Evolutionary conservation across 2,329 filamentous ascomycete genomes (phyloP).

Genomic region (Alternaria gansuensis): DNA sequence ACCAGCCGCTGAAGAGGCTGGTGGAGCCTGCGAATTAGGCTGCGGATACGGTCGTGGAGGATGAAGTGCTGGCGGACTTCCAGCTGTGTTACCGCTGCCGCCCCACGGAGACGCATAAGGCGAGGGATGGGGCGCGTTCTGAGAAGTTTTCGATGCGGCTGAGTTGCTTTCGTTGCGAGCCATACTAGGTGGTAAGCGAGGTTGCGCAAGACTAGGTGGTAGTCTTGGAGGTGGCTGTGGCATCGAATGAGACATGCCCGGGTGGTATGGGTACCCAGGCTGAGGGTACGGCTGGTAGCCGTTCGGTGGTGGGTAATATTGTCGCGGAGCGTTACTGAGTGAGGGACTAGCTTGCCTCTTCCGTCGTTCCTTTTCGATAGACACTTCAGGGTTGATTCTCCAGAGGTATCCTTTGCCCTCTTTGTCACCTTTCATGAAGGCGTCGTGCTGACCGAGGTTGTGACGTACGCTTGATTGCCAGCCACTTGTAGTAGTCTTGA

Average conservation of each 20-base stretch:
- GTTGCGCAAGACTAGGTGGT: slow-evolving; percentile 41
- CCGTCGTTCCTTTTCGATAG: slow-evolving; percentile 65
- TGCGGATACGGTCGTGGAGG: slow-evolving; percentile 46
- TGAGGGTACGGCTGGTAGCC: slow-evolving; percentile 43
- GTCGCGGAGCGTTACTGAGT: slow-evolving; percentile 44
- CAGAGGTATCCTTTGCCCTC: slow-evolving; percentile 71
- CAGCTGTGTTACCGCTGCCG: slow-evolving; percentile 42
- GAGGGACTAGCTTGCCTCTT: slow-evolving; percentile 62
- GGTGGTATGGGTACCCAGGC: slow-evolving; percentile 42
- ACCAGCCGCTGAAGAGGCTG: slow-evolving; percentile 33
- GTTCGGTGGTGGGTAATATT: slow-evolving; percentile 46
- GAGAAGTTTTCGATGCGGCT: slow-evolving; percentile 36
- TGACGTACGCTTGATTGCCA: slow-evolving; percentile 74
- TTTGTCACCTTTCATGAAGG: slow-evolving; percentile 68
- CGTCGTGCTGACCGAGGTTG: slow-evolving; percentile 67
- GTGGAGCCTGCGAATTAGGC: slow-evolving; percentile 38
- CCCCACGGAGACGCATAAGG: slow-evolving; percentile 52
- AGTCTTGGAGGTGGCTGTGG: slow-evolving; percentile 43
- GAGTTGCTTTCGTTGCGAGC: slow-evolving; percentile 40
- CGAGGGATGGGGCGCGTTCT: slow-evolving; percentile 40
- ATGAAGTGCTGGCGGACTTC: slow-evolving; percentile 37
- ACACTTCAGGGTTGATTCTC: slow-evolving; percentile 67
- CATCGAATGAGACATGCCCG: slow-evolving; percentile 44
- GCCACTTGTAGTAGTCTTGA: slow-evolving; percentile 65
- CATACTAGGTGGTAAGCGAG: slow-evolving; percentile 51